Base-by-base conservation (phyloP, 495 filamentous ascomycete genomes). In the Acidomyces sp. region DNA sequence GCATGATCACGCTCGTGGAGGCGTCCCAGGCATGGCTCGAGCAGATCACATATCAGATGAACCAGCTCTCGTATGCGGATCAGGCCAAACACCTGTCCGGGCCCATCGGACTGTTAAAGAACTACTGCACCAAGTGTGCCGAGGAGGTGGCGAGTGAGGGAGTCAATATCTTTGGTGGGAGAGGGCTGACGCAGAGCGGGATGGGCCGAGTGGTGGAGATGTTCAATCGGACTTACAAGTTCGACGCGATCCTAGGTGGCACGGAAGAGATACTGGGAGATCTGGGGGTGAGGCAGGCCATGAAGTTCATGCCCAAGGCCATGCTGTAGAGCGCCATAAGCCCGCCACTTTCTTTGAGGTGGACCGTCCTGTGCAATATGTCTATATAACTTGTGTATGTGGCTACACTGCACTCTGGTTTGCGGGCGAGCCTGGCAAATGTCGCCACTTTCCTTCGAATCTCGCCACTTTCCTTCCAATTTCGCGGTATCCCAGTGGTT, bases 11-110 rank as follows among this genome's bases (percentile, higher is more conserved):
- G 12, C 73, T 82, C 28, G 71, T 73, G 46, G 85, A 93, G 53
- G 66, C 82, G 13, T 78, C 82, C 62, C 85, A 93, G 57, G 70
- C 83, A 21, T 93, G 83, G 83, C 72, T 90, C 16, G 84, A 93
- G 58, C 72, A 70, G 19, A 76, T 90, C 50, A 80, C 78, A 20
- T 82, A 84, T 66, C 83, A 93, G 54, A 93, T 93, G 85, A 78
- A 72, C 63, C 64, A 84, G 56, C 83, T 93, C 81, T 69, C 66
- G 43, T 90, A 93, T 59, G 63, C 71, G 27, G 64, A 93, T 58
- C 83, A 90, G 51, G 63, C 80, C n/a, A 70, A 70, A 49, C 68
- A 77, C 51, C 69, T 90, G 6, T 80, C 78, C 32, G 84, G 85
- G 0, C 84, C 84, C 5, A 85, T 90, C 55, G 85, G 77, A 2